Conservation (phyloP, 306 rosid species). For the Erythrophleum fordii region DNA sequence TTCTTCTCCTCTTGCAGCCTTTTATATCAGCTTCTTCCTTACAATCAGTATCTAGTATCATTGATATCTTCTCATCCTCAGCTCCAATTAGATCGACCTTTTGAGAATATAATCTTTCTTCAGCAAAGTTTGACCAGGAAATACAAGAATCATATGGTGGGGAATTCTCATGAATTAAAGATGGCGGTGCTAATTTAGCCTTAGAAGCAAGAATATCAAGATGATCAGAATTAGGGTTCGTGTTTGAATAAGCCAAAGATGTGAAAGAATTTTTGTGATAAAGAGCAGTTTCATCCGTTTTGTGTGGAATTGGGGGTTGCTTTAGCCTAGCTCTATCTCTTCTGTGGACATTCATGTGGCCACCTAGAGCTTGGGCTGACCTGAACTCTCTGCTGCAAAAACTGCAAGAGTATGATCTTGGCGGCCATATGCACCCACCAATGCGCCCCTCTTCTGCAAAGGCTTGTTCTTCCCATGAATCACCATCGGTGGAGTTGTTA, state of each 20-base stretch:
- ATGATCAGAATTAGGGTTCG: constrained; percentile 63
- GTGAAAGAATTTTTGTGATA: constrained; percentile 39
- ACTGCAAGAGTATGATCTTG: constrained; percentile 82
- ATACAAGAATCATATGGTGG: constrained; percentile 10
- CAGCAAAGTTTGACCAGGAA: constrained; percentile 38
- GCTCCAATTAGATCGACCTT: constrained; percentile 24
- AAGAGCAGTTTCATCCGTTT: constrained; percentile 19
- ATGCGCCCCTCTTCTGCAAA: constrained; percentile 72
- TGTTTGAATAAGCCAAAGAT: constrained; percentile 47
- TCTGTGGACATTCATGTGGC: constrained; percentile 92
- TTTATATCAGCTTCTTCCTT: constrained; percentile 11
- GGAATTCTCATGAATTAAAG: neutral
- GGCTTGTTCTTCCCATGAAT: constrained; percentile 89
- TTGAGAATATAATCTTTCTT: constrained; percentile 32
- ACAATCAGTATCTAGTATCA: neutral
- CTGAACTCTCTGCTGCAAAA: constrained; percentile 83
- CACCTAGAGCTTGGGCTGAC: constrained; percentile 90
- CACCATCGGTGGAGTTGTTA: constrained; percentile 38
- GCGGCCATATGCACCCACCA: constrained; percentile 85
- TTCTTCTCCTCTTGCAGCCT: constrained; percentile 64
- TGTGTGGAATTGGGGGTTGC: constrained; percentile 56
- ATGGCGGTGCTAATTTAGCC: neutral
- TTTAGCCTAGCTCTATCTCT: constrained; percentile 81
- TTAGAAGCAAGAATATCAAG: constrained; percentile 33
- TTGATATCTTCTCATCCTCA: neutral